These are phyloP conservation scores for Pythium biforme DNA, from an alignment of 352 stramenopile species.

Conservation along the genomic window DNA sequence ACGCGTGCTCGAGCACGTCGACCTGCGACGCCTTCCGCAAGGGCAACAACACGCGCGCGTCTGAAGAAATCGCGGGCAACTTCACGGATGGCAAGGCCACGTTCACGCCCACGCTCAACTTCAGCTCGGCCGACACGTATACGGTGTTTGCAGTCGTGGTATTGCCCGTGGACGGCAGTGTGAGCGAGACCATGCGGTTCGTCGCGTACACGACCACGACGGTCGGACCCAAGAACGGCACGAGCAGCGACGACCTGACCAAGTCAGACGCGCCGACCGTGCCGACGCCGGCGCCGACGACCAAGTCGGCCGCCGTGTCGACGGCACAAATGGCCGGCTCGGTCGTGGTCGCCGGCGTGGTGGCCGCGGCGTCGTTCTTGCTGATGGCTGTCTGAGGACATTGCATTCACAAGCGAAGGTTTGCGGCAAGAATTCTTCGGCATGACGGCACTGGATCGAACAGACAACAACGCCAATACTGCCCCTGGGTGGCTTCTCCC, in stretches of 20 bases:
- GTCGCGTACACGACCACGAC: conserved; percentile 9
- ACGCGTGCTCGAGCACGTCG: conserved; percentile 7
- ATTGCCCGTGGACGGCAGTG: neutral
- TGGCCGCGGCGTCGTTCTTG: neutral
- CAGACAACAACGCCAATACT: too few relatives aligned
- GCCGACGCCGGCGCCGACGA: neutral
- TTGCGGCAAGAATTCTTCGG: too few relatives aligned
- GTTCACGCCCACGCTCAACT: conserved; percentile 11
- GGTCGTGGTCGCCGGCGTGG: neutral
- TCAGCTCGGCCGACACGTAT: conserved; percentile 1
- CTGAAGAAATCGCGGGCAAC: neutral
- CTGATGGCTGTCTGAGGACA: neutral
- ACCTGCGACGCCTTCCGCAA: conserved; percentile 10
- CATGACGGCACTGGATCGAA: too few relatives aligned
- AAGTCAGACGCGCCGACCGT: neutral
- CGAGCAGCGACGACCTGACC: neutral
- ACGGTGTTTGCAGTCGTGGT: conserved; percentile 6
- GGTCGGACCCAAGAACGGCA: neutral
- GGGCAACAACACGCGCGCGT: conserved; percentile 6
- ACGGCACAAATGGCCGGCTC: neutral
- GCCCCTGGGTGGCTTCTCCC: too few relatives aligned
- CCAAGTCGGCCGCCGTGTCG: neutral
- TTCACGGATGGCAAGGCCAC: conserved; percentile 3
- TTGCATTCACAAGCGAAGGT: too few relatives aligned
- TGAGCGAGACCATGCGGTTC: neutral